Conservation (phyloP, 768 basidiomycete genomes). For the Phylloporus arenicola region DNA sequence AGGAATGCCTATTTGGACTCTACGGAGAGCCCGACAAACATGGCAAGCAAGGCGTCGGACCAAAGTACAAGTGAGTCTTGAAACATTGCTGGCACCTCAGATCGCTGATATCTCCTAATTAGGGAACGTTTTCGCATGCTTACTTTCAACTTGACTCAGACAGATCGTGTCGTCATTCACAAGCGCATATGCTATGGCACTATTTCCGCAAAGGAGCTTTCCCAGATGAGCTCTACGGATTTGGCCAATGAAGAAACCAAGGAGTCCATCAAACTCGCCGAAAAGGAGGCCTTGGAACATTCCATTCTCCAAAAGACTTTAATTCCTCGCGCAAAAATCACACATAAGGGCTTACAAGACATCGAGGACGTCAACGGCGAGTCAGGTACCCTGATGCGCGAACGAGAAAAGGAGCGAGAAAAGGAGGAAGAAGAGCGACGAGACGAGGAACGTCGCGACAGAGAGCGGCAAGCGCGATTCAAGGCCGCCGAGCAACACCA, state of each 20-base stretch:
- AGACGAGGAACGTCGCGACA: conserved; percentile 52
- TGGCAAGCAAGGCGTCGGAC: conserved; percentile 55
- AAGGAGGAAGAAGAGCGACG: conserved; percentile 62
- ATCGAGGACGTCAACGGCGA: conserved; percentile 76
- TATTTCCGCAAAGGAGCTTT: conserved; percentile 67
- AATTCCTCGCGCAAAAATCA: conserved; percentile 73
- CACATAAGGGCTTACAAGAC: conserved; percentile 89
- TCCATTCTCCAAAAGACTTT: conserved; percentile 73
- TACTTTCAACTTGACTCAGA: conserved; percentile 80
- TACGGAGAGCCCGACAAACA: conserved; percentile 75
- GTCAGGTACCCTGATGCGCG: conserved; percentile 29
- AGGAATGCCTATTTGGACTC: conserved; percentile 68
- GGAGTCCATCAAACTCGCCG: conserved; percentile 74
- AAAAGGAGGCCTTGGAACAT: conserved; percentile 78
- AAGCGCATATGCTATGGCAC: conserved; percentile 64
- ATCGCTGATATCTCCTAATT: conserved; percentile 3
- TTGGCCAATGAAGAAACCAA: conserved; percentile 84
- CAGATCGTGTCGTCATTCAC: conserved; percentile 75
- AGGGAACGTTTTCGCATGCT: conserved; percentile 91
- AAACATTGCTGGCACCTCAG: neutral
- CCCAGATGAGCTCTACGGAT: conserved; percentile 84
- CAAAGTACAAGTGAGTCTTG: conserved; percentile 71
- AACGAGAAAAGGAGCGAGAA: conserved; percentile 54
- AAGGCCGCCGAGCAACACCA: conserved; percentile 41
- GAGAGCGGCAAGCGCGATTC: conserved; percentile 62